Conservation (phyloP, 768 basidiomycete genomes). For the Termitomyces sp. region DNA sequence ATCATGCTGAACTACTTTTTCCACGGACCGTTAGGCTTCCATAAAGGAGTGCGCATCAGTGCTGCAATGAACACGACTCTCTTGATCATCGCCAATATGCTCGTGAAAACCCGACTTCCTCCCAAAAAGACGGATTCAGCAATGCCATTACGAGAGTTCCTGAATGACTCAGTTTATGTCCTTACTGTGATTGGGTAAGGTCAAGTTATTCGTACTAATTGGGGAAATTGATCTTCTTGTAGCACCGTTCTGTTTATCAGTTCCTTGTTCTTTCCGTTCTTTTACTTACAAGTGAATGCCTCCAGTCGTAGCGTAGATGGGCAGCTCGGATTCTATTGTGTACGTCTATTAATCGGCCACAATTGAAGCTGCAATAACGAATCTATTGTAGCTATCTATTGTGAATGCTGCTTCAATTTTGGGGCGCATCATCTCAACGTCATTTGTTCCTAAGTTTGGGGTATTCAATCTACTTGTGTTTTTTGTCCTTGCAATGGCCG, state of each 20-base stretch:
- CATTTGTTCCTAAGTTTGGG: not conserved
- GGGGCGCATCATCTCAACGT: not conserved
- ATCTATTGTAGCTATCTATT: not conserved
- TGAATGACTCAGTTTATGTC: not conserved
- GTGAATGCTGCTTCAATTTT: not conserved
- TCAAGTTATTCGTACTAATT: too few species aligned
- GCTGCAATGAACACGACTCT: not conserved
- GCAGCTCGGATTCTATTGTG: conserved; percentile 44
- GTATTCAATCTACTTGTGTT: not conserved
- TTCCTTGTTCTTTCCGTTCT: conserved; percentile 38
- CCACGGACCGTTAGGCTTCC: not conserved
- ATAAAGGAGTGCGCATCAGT: not conserved
- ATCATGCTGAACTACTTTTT: not conserved
- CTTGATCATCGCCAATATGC: not conserved
- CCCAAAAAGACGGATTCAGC: not conserved
- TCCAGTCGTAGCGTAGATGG: conserved; percentile 31
- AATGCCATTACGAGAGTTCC: not conserved
- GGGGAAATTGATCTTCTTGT: not conserved
- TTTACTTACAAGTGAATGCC: conserved; percentile 47
- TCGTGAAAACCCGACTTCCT: not conserved
- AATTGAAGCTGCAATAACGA: not conserved
- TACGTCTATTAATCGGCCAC: conserved; percentile 15
- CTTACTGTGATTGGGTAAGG: not conserved
- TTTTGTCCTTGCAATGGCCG: not conserved
- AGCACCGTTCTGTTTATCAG: conserved; percentile 24